Evolutionary conservation across 2,329 filamentous ascomycete genomes (phyloP), one percentile per base, ranked within the genome.

Genomic region (Ceratocystis huliohia): DNA sequence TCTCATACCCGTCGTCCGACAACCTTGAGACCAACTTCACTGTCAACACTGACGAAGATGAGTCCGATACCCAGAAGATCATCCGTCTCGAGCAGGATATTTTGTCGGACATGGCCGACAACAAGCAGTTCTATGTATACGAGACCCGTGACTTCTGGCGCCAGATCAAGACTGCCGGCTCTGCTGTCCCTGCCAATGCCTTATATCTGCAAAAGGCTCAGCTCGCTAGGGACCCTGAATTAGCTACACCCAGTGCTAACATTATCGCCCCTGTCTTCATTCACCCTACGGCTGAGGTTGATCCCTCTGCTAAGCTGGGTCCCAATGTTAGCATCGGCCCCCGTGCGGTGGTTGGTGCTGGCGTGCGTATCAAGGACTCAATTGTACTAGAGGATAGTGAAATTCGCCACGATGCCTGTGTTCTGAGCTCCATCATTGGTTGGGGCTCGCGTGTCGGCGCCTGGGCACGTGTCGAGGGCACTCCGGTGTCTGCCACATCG

Each of bases 131-230:
- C 81, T 97, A 91, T 78, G 94, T 97, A 41, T 89, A 96, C 76
- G 94, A 99, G 80, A 97, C 93, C 70, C 96, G 95, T 80, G 94
- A 97, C 76, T 99, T 99, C 78, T 99, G 94, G 94, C 91, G 94
- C 72, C 94, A 99, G 81, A 97, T 99, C 84, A 99, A 99, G 84
- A 96, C 94, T 1, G 94, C 94, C 68, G 94, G 94, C 68, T 97
- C 93, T 5, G 94, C 94, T 63, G 91, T 99, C 33, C 94, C 94
- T 17, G 94, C 94, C 69, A 97, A 97, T 74, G 94, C 94, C 15
- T 84, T 99, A 44, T 99, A 99, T 78, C 85, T 99, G 65, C 91
- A 95, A 75, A 91, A 96, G 80, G 93, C 94, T 22, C 83, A 81
- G 57, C 85, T 86, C 71, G 91, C 89, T 48, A 81, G 85, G 65